phyloP scores from a whole-genome alignment of 495 filamentous ascomycete genomes.

The Thozetella sp. region DNA sequence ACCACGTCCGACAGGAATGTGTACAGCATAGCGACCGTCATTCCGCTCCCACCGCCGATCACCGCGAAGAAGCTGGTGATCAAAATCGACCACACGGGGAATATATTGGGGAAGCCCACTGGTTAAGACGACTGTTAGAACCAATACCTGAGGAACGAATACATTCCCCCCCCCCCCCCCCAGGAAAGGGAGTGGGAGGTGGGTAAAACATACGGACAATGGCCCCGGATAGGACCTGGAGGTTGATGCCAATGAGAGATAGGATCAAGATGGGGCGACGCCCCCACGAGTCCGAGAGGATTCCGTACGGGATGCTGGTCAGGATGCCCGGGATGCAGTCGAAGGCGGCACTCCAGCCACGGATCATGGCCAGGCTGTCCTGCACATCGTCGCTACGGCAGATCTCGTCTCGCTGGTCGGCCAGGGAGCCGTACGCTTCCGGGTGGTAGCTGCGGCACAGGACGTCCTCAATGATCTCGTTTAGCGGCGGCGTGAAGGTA shows the following conservation, averaged over 20 bases:
- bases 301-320: conserved; percentile 25
- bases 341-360: conserved; percentile 25
- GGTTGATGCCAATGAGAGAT: conserved; percentile 14
- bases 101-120: conserved; percentile 25
- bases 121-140: background rate
- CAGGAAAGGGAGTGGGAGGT: background rate
- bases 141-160: background rate
- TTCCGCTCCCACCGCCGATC: conserved; percentile 27
- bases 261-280: conserved; percentile 25
- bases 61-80: conserved; percentile 15
- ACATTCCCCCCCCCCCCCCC: no score
- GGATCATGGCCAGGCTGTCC: conserved; percentile 29
- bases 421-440: conserved; percentile 9
- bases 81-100: conserved; percentile 28
- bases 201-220: conserved; percentile 24
- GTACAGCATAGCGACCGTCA: conserved; percentile 30
- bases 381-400: conserved; percentile 30
- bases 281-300: conserved; percentile 34
- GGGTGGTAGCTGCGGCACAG: conserved; percentile 32
- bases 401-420: conserved; percentile 8
- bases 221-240: conserved; percentile 10
- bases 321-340: conserved; percentile 28
- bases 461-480: conserved; percentile 29
- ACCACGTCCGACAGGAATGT: conserved; percentile 32
- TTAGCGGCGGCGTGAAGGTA: conserved; percentile 19